A percentile compares a stretch with the other conserved stretches of the same genome.
phyloP scores from a whole-genome alignment of 306 rosid genomes.

The Gastrolobium bilobum region DNA sequence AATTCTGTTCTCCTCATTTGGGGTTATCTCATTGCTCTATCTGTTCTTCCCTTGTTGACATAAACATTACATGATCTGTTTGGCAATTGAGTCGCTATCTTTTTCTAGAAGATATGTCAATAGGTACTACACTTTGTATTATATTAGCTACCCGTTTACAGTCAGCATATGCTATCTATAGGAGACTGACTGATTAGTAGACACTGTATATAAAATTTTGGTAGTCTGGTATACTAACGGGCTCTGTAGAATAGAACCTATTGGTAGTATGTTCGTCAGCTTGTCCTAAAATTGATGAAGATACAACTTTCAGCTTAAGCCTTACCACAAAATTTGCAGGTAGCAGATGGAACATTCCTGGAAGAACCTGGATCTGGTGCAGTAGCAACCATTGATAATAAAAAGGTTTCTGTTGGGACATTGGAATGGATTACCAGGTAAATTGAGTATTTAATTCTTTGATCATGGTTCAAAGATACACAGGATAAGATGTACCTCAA shows the following conservation, averaged over 20 bases:
- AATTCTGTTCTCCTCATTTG: conserved; percentile 34
- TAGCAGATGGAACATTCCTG: conserved; percentile 80
- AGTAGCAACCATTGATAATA: conserved; percentile 76
- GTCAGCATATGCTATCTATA: conserved; percentile 14
- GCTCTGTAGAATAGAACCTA: conserved; percentile 20
- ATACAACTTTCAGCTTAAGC: conserved; percentile 23
- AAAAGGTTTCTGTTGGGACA: conserved; percentile 86
- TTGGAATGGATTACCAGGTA: conserved; percentile 94
- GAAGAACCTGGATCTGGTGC: conserved; percentile 99
- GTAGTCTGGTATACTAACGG: not conserved
- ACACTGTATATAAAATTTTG: conserved; percentile 4
- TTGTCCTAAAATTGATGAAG: conserved; percentile 36
- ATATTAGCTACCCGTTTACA: conserved; percentile 9
- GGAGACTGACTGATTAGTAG: conserved; percentile 22
- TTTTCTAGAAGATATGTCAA: conserved; percentile 15
- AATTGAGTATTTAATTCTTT: conserved; percentile 35
- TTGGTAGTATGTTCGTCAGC: conserved; percentile 11
- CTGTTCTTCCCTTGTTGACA: conserved; percentile 1
- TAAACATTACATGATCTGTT: conserved; percentile 24
- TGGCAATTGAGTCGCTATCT: conserved; percentile 35
- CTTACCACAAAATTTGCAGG: conserved; percentile 58
- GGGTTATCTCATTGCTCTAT: conserved; percentile 39
- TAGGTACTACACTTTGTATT: not conserved
- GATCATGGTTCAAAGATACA: conserved; percentile 20
- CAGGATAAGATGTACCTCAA: conserved; percentile 22